A percentile compares a stretch with the other conserved stretches of the same genome.
Conservation (phyloP, 345 rosid species). For the Euphorbia tirucalli region DNA sequence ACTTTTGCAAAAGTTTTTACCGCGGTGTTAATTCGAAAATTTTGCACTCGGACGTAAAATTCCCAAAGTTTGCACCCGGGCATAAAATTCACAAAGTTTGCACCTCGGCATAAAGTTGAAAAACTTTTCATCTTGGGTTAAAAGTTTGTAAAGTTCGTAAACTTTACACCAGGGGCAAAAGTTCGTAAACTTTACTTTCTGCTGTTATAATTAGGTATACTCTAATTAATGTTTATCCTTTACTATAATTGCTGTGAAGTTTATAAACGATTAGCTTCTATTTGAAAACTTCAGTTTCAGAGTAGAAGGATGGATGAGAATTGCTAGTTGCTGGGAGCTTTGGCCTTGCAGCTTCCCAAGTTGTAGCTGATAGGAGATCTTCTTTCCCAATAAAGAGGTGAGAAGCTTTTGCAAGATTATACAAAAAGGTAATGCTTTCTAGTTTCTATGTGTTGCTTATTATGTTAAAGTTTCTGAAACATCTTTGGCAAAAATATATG, state of each 20-base stretch:
- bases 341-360: slow-evolving; percentile 67
- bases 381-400: slow-evolving; percentile 58
- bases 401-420: slow-evolving; percentile 69
- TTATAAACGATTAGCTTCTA: slow-evolving; percentile 5
- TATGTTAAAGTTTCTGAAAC: background rate
- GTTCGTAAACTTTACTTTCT: too few species aligned
- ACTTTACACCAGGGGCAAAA: too few species aligned
- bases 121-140: too few species aligned
- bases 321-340: slow-evolving; percentile 76
- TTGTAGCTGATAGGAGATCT: slow-evolving; percentile 66
- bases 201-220: slow-evolving; percentile 61
- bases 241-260: background rate
- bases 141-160: too few species aligned
- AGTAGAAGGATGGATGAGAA: slow-evolving; percentile 60
- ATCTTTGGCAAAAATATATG: too few species aligned
- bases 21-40: too few species aligned
- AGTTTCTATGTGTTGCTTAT: slow-evolving; percentile 7
- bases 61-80: too few species aligned
- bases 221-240: slow-evolving; percentile 1
- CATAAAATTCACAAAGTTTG: too few species aligned
- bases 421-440: slow-evolving; percentile 51
- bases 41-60: too few species aligned
- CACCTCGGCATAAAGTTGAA: too few species aligned
- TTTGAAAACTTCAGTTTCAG: slow-evolving; percentile 35
- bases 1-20: too few species aligned